Conservation (phyloP, 2,329 filamentous ascomycete species). For the Phialemoniopsis sp. region DNA sequence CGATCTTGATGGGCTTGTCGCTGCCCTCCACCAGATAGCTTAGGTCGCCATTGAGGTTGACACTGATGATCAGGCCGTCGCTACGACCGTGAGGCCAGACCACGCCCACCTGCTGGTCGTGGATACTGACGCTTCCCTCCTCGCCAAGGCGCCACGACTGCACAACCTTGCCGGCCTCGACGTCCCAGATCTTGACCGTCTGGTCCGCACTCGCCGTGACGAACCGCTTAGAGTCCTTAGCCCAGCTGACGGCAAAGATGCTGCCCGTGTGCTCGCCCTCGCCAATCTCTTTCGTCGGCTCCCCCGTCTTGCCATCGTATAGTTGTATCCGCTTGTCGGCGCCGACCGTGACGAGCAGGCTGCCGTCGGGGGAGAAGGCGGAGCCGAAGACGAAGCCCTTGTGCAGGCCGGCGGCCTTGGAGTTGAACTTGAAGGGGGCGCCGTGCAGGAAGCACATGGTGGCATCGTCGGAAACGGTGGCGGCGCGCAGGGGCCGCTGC, state of each 20-base stretch:
- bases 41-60: constrained; percentile 84
- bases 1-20: constrained; percentile 61
- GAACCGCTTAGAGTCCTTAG: constrained; percentile 77
- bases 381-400: constrained; percentile 85
- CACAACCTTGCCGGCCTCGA: constrained; percentile 68
- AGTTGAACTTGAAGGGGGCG: constrained; percentile 92
- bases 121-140: constrained; percentile 66
- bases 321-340: constrained; percentile 91
- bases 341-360: constrained; percentile 77
- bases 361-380: constrained; percentile 87
- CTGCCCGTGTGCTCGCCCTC: constrained; percentile 87
- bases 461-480: constrained; percentile 86
- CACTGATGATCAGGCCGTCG: constrained; percentile 84
- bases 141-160: constrained; percentile 84
- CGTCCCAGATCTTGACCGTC: constrained; percentile 93
- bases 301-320: constrained; percentile 94
- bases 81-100: constrained; percentile 79
- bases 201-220: constrained; percentile 92
- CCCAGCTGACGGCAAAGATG: constrained; percentile 90
- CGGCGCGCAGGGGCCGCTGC: constrained; percentile 85
- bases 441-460: constrained; percentile 90
- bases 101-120: constrained; percentile 90
- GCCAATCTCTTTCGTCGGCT: constrained; percentile 71
- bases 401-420: constrained; percentile 74
- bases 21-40: constrained; percentile 79